Evolutionary conservation across 1,139 yeast genomes (phyloP).

Genomic region (Nadsonia commutata): DNA sequence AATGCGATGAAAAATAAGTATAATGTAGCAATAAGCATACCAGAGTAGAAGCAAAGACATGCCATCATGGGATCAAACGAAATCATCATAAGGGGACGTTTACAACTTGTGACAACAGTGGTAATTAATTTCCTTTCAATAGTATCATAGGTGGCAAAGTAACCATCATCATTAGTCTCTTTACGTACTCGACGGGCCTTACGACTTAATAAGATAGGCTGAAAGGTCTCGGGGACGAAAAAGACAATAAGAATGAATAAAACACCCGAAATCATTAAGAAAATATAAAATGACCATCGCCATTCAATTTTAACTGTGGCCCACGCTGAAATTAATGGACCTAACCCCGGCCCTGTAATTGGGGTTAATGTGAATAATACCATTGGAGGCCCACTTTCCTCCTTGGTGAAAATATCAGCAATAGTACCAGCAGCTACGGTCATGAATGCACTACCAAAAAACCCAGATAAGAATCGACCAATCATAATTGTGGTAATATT

Average conservation of each 20-base stretch:
- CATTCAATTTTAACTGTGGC: conserved; percentile 33
- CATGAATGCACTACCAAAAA: conserved; percentile 46
- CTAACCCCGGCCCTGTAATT: conserved; percentile 50
- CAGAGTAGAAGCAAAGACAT: conserved; percentile 47
- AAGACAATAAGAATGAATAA: conserved; percentile 31
- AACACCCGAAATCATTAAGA: conserved; percentile 45
- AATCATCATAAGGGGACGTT: conserved; percentile 41
- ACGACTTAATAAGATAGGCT: conserved; percentile 38
- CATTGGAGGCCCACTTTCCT: conserved; percentile 46
- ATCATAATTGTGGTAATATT: conserved; percentile 41
- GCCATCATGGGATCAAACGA: conserved; percentile 48
- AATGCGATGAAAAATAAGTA: conserved; percentile 51
- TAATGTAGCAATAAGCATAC: conserved; percentile 42
- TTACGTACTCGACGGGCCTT: conserved; percentile 40
- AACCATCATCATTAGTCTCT: conserved; percentile 30
- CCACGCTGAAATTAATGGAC: conserved; percentile 50
- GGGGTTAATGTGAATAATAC: conserved; percentile 47
- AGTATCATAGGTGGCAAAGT: conserved; percentile 32
- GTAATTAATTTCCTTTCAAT: conserved; percentile 17
- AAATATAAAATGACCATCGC: conserved; percentile 43
- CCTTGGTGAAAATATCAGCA: conserved; percentile 40
- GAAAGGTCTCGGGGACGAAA: conserved; percentile 50
- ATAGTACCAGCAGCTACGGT: conserved; percentile 53
- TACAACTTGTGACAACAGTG: conserved; percentile 28
- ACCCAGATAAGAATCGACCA: conserved; percentile 48